Evolutionary conservation across 768 basidiomycete species (phyloP).

Genomic region (Boletus edulis): DNA sequence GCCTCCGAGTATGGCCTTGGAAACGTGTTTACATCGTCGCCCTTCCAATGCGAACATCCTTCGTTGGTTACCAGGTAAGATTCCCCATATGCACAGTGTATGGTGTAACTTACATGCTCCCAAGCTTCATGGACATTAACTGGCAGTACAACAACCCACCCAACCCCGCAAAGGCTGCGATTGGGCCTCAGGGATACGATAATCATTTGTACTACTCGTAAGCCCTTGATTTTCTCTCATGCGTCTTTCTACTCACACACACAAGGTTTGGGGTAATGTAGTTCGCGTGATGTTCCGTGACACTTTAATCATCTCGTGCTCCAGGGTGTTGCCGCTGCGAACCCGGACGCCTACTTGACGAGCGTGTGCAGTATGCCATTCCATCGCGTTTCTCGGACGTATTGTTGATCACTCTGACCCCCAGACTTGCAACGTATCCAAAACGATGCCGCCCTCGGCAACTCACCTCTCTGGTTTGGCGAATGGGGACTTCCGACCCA

Average conservation of each 20-base stretch:
- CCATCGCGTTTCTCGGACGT: background rate
- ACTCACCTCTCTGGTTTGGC: conserved; percentile 54
- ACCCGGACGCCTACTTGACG: conserved; percentile 60
- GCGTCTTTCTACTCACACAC: conserved; percentile 5
- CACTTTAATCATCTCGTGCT: conserved; percentile 1
- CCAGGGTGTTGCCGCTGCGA: conserved; percentile 69
- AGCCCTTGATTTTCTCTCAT: conserved; percentile 20
- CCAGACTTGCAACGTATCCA: conserved; percentile 61
- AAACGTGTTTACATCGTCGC: conserved; percentile 20
- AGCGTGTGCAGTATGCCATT: conserved; percentile 63
- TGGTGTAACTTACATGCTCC: background rate
- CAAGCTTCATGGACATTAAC: conserved; percentile 76
- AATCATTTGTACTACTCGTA: conserved; percentile 78
- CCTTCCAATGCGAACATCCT: conserved; percentile 13
- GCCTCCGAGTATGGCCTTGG: conserved; percentile 18
- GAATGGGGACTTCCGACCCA: conserved; percentile 67
- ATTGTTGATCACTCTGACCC: background rate
- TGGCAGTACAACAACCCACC: conserved; percentile 72
- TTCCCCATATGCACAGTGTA: background rate
- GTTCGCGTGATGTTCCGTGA: background rate
- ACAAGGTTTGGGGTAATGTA: conserved; percentile 55
- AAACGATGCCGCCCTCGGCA: conserved; percentile 40
- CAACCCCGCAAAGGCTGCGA: conserved; percentile 67
- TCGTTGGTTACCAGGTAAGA: conserved; percentile 40
- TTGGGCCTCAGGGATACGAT: conserved; percentile 73